Base-by-base conservation (phyloP, 225 moss, liverwort and hornwort genomes). In the Anthoceros angustus region DNA sequence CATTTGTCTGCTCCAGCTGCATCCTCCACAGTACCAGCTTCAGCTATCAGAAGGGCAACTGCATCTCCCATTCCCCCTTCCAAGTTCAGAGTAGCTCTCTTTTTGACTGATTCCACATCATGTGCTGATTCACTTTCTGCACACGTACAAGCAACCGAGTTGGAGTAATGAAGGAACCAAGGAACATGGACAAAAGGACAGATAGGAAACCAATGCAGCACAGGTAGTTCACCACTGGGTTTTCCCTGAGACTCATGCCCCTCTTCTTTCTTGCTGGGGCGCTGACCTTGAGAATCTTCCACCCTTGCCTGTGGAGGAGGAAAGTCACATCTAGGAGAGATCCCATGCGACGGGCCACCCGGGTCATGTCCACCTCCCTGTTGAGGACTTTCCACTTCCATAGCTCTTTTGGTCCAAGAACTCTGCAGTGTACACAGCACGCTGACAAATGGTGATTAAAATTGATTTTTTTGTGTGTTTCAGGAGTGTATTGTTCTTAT, bases 1-100 rank as follows among this genome's bases (percentile, higher is more conserved):
- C 74, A 78, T 2, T 79, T 72, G 7, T 55, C 16, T 7, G 23
- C 4, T 18, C n/a, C 55, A 18, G 18, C 55, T 0, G 23, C 8
- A 5, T 55, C 55, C 55, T 18, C 18, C 0, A 9, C 12, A 20
- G 55, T 55, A 20, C 55, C 55, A 55, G 55, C 0, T 7, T 55
- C 55, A 55, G n/a, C 23, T 55, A 18, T 55, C 7, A 18, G 0
- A 16, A 46, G 16, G 45, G 43, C 43, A 43, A 46, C 45, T 16
- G 11, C 16, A 15, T 9, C 55, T 6, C 18, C 7, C 55, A 55
- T 6, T 15, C 18, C 55, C 7, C 23, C 55, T 55, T 55, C 55
- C 8, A 55, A 12, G 18, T 20, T 23, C 23, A 23, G 3, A 7
- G 6, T 23, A 55, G 55, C 18, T 23, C 55, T 55, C 23, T 20